A percentile compares a stretch with the other conserved stretches of the same genome.
phyloP scores from a whole-genome alignment of 768 basidiomycete genomes.

The Serpula lacrymans region DNA sequence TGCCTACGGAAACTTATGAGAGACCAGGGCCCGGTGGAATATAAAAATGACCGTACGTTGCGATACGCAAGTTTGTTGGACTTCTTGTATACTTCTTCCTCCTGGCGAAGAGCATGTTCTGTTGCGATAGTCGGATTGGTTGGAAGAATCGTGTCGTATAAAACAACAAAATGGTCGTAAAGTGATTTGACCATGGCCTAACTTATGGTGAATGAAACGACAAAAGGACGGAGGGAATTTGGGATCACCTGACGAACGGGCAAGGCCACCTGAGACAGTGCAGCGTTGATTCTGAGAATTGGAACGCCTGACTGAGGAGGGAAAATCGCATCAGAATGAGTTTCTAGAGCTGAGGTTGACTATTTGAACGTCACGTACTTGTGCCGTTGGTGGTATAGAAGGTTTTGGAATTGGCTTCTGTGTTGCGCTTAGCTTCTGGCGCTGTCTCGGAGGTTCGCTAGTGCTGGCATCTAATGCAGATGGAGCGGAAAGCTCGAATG shows the following conservation, averaged over 20 bases:
- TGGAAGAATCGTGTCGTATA: conserved; percentile 59
- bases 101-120: conserved; percentile 79
- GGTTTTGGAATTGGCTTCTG: conserved; percentile 43
- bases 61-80: conserved; percentile 81
- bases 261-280: conserved; percentile 67
- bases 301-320: conserved; percentile 54
- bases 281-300: conserved; percentile 60
- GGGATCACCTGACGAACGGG: conserved; percentile 66
- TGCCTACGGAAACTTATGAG: conserved; percentile 34
- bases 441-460: conserved; percentile 59
- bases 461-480: conserved; percentile 12
- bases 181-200: conserved; percentile 74
- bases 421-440: conserved; percentile 50
- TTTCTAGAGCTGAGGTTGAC: background rate
- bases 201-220: conserved; percentile 4
- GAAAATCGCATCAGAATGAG: background rate
- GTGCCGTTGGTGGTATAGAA: conserved; percentile 33
- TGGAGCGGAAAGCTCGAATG: conserved; percentile 24
- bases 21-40: background rate
- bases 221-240: background rate
- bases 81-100: conserved; percentile 72
- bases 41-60: conserved; percentile 48
- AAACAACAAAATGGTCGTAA: conserved; percentile 65
- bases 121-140: conserved; percentile 59
- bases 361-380: conserved; percentile 15